These are phyloP conservation scores for Lentinula boryana DNA, from an alignment of 768 basidiomycete species.

Conservation along the genomic window DNA sequence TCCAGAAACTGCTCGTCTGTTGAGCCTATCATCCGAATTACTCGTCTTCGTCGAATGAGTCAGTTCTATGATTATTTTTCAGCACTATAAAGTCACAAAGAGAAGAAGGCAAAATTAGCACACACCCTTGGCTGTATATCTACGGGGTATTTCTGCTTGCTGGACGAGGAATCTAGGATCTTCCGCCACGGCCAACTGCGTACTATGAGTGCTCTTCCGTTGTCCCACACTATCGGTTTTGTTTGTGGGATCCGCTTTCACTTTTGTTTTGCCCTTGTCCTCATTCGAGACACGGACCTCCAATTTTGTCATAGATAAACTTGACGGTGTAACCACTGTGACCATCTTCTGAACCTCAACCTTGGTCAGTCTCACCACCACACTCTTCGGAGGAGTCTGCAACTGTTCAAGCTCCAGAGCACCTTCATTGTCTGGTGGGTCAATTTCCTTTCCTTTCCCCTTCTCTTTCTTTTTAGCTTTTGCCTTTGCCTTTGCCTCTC, in stretches of 20 bases:
- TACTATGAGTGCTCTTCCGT: too few relatives aligned
- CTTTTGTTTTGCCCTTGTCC: not conserved
- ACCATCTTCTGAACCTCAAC: slow-evolving; percentile 27
- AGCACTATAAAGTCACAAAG: too few relatives aligned
- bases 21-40: too few relatives aligned
- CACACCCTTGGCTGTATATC: not conserved
- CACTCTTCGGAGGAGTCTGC: slow-evolving; percentile 62
- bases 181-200: not conserved
- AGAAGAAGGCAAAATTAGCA: not conserved
- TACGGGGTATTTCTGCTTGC: not conserved
- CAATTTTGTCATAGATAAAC: not conserved
- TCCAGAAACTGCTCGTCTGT: too few relatives aligned
- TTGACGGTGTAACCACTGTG: too few relatives aligned
- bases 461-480: not conserved
- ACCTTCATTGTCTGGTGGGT: slow-evolving; percentile 23
- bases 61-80: too few relatives aligned
- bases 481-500: not conserved
- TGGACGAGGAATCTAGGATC: slow-evolving; percentile 5
- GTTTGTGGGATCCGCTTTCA: not conserved
- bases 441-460: slow-evolving; percentile 47
- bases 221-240: too few relatives aligned
- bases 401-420: slow-evolving; percentile 22
- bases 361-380: slow-evolving; percentile 76
- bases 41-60: too few relatives aligned
- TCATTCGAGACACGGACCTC: not conserved